Evolutionary conservation across 2,329 filamentous ascomycete genomes (phyloP).

Genomic region (Apiospora kogelbergensis): DNA sequence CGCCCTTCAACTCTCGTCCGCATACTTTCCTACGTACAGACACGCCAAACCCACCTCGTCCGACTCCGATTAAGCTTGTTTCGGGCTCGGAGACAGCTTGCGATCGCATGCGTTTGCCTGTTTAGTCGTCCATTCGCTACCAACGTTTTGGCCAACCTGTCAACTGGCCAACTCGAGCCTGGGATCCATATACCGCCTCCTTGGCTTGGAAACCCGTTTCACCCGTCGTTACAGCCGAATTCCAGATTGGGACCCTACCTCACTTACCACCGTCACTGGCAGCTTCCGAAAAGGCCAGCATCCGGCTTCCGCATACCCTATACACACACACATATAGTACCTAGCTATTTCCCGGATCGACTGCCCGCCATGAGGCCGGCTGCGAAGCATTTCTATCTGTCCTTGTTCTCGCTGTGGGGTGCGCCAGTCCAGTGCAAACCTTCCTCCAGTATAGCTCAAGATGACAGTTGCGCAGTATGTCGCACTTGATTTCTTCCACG

Average conservation of each 20-base stretch:
- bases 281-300: background rate
- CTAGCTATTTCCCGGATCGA: background rate
- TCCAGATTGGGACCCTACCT: background rate
- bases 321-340: background rate
- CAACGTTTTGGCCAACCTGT: background rate
- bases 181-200: background rate
- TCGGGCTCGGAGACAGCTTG: background rate
- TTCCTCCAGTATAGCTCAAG: constrained; percentile 34
- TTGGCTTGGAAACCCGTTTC: constrained; percentile 12
- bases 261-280: background rate
- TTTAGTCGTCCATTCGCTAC: background rate
- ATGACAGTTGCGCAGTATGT: constrained; percentile 55
- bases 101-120: background rate
- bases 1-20: background rate
- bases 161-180: background rate
- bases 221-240: constrained; percentile 11
- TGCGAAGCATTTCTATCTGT: constrained; percentile 55
- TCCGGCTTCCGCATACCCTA: background rate
- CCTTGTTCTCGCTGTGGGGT: constrained; percentile 56
- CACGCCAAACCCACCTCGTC: background rate
- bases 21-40: background rate
- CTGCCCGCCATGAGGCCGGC: constrained; percentile 49
- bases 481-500: constrained; percentile 19
- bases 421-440: constrained; percentile 46
- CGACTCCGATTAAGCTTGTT: background rate